phyloP scores from a whole-genome alignment of 2,329 filamentous ascomycete species.

The Blastomyces gilchristii region DNA sequence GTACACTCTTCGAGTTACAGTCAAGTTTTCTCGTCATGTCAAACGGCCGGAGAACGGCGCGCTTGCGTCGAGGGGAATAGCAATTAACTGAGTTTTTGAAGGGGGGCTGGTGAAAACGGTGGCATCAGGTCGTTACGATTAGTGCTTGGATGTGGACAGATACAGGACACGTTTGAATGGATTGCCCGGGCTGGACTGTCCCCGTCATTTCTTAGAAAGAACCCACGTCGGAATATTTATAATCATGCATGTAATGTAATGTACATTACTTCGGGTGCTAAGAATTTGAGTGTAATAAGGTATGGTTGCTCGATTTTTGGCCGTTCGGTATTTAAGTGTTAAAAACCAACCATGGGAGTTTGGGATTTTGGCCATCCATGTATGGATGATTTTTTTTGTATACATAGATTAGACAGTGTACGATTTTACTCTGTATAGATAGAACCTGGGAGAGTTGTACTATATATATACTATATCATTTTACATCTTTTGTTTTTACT shows the following conservation, averaged over 20 bases:
- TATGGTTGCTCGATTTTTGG: neutral
- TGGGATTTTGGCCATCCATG: no score
- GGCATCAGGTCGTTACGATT: neutral
- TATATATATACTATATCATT: neutral
- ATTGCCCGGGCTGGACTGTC: neutral
- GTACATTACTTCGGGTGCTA: neutral
- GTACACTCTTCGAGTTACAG: conserved; percentile 14
- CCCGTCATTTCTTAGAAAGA: neutral
- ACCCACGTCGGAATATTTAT: neutral
- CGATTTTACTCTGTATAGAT: neutral
- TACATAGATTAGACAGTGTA: neutral
- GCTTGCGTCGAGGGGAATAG: conserved; percentile 2
- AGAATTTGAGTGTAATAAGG: neutral
- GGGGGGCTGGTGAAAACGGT: neutral
- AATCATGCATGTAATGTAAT: no score
- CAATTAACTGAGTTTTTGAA: neutral
- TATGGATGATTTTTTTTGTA: neutral
- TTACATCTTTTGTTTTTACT: neutral
- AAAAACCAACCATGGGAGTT: neutral
- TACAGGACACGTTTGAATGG: neutral
- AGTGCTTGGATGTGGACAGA: neutral
- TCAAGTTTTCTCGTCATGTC: conserved; percentile 12
- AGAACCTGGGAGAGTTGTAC: neutral
- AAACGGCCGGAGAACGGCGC: conserved; percentile 10
- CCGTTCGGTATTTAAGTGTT: neutral